phyloP scores from a whole-genome alignment of 805 yeast species.

The Torulaspora indica region DNA sequence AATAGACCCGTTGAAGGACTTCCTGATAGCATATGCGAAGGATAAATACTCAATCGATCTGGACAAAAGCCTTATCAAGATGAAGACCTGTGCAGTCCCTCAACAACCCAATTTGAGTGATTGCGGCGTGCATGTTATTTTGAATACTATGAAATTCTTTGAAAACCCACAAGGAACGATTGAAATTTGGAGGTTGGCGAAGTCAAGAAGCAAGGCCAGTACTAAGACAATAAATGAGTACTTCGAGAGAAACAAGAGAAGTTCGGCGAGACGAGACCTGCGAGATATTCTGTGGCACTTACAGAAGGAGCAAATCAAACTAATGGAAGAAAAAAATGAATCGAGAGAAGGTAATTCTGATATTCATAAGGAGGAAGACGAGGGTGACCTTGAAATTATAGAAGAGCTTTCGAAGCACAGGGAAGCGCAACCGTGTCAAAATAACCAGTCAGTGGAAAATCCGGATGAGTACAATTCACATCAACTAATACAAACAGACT shows the following conservation, averaged over 20 bases:
- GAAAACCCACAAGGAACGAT: constrained; percentile 46
- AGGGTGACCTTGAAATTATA: constrained; percentile 33
- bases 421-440: background rate
- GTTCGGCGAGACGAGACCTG: constrained; percentile 26
- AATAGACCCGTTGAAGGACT: constrained; percentile 51
- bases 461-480: background rate
- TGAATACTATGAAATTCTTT: constrained; percentile 59
- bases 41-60: constrained; percentile 54
- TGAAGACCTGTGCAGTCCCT: constrained; percentile 58
- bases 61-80: constrained; percentile 43
- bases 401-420: constrained; percentile 17
- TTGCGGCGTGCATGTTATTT: constrained; percentile 89
- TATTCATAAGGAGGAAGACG: constrained; percentile 19
- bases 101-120: constrained; percentile 85
- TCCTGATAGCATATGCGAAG: constrained; percentile 62
- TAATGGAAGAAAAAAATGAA: constrained; percentile 9
- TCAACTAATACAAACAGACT: background rate
- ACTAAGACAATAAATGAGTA: constrained; percentile 23
- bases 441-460: background rate
- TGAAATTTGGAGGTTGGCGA: constrained; percentile 42
- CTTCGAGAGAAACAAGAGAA: constrained; percentile 29
- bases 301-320: constrained; percentile 21
- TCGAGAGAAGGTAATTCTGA: constrained; percentile 9
- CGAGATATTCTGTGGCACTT: constrained; percentile 24
- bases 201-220: constrained; percentile 16